A percentile compares a stretch with the other conserved stretches of the same genome.
phyloP scores from a whole-genome alignment of 176 grass and related monocot species.

The Elymus sibiricus region DNA sequence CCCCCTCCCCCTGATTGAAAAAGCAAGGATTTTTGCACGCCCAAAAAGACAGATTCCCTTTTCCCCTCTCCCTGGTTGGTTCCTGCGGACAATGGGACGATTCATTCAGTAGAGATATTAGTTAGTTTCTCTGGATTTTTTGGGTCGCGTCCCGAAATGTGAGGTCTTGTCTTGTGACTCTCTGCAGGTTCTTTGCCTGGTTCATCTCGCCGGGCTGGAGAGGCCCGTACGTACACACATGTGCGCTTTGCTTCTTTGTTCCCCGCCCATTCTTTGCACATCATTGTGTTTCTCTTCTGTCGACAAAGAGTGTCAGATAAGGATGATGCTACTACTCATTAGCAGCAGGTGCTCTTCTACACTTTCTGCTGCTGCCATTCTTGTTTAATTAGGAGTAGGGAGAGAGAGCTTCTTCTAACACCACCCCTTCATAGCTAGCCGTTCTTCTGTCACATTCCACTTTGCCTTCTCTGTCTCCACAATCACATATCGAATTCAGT shows the following conservation, averaged over 20 bases:
- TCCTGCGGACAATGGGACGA: background rate
- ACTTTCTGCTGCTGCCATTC: background rate
- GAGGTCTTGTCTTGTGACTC: no score
- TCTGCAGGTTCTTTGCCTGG: background rate
- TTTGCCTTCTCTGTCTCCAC: background rate
- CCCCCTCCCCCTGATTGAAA: background rate
- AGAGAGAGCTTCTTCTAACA: background rate
- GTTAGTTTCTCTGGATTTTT: background rate
- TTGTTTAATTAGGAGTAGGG: background rate
- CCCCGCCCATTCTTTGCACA: background rate
- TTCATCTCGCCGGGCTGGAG: background rate
- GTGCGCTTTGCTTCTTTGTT: background rate
- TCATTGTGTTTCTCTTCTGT: background rate
- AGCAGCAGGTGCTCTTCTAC: background rate
- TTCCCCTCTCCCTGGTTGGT: background rate
- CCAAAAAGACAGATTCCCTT: background rate
- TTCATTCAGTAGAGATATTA: background rate
- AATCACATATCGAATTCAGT: background rate
- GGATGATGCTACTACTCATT: background rate
- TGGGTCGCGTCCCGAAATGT: no score
- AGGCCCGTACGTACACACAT: background rate
- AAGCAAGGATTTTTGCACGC: background rate
- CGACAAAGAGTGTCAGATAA: no score
- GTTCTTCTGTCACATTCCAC: background rate
- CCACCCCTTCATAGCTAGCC: background rate